These are phyloP conservation scores for Vigna reflexopilosa DNA, from an alignment of 306 rosid species.

Conservation along the genomic window DNA sequence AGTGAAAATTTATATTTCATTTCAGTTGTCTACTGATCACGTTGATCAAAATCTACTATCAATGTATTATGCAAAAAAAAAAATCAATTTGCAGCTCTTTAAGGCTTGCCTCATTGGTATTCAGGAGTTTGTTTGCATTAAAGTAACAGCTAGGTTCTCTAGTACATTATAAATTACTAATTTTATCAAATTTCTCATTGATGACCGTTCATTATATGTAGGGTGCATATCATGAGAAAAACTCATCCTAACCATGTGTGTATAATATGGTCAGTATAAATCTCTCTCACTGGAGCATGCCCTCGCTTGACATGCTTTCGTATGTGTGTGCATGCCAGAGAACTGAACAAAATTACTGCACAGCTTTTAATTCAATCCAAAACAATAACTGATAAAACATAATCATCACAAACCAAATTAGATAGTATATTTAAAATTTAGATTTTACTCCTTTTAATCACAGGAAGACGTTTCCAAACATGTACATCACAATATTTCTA, in stretches of 20 bases:
- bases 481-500: neutral
- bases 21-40: slow-evolving; percentile 24
- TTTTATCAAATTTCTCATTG: neutral
- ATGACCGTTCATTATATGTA: neutral
- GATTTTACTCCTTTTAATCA: slow-evolving; percentile 13
- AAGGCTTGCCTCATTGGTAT: neutral
- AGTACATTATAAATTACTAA: neutral
- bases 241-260: neutral
- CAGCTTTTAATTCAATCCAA: neutral
- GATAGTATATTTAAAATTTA: neutral
- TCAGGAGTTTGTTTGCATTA: slow-evolving; percentile 37
- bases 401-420: slow-evolving; percentile 11
- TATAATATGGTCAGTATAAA: neutral
- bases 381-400: slow-evolving; percentile 5
- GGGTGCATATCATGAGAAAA: neutral
- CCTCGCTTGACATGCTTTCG: neutral
- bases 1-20: neutral
- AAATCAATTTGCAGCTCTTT: slow-evolving; percentile 16
- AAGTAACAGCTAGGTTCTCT: neutral
- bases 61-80: slow-evolving; percentile 2
- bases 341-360: neutral
- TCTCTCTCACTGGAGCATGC: neutral
- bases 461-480: neutral
- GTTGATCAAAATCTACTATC: slow-evolving; percentile 20
- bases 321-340: neutral